These are phyloP conservation scores for Murraya koenigii DNA, from an alignment of 345 rosid species.

Conservation along the genomic window DNA sequence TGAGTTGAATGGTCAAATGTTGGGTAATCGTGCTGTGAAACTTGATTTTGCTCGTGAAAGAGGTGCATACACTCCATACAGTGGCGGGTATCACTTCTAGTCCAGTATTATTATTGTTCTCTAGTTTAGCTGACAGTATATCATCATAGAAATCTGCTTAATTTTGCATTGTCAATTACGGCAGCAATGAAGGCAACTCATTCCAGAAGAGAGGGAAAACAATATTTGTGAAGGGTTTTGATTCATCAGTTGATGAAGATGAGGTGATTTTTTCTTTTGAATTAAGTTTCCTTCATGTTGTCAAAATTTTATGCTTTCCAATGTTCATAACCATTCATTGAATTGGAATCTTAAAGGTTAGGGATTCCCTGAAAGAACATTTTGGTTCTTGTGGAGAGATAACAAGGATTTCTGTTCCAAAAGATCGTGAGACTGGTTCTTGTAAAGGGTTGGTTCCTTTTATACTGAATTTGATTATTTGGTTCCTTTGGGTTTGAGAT, in stretches of 20 bases:
- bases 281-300: not conserved
- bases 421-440: conserved; percentile 61
- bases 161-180: not conserved
- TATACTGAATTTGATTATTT: not conserved
- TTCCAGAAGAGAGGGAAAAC: conserved; percentile 51
- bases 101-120: not conserved
- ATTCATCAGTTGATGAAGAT: conserved; percentile 44
- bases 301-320: not conserved
- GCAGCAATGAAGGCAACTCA: conserved; percentile 49
- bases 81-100: conserved; percentile 52
- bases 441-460: conserved; percentile 62
- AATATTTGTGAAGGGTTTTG: conserved; percentile 64
- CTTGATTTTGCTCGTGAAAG: conserved; percentile 76
- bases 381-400: conserved; percentile 76
- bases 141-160: no score
- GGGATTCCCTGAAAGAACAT: conserved; percentile 46
- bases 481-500: not conserved
- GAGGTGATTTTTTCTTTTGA: conserved; percentile 35
- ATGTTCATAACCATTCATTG: not conserved
- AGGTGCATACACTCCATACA: conserved; percentile 64
- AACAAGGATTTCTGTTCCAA: conserved; percentile 54
- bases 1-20: conserved; percentile 45
- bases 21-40: conserved; percentile 52
- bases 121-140: not conserved
- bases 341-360: conserved; percentile 40